Conservation (phyloP, 2,329 filamentous ascomycete species). For the Colletotrichum sp. region DNA sequence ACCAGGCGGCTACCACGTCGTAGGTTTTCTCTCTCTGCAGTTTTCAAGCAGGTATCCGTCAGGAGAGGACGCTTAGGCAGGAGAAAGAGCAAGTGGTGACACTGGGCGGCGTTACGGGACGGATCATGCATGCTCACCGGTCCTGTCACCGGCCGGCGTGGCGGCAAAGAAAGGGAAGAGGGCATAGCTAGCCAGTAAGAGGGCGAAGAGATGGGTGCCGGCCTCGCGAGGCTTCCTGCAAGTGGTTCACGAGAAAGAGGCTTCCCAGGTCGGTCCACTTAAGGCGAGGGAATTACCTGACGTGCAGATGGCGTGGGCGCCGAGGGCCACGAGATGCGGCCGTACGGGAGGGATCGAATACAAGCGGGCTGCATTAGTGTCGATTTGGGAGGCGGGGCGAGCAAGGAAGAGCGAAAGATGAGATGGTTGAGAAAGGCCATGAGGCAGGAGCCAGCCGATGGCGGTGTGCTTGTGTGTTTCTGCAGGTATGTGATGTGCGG, state of each 20-base stretch:
- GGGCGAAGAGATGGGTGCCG: not conserved
- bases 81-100: not conserved
- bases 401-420: not conserved
- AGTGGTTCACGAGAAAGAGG: not conserved
- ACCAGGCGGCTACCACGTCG: not conserved
- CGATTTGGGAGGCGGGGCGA: conserved; percentile 1
- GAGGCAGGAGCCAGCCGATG: not conserved
- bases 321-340: conserved; percentile 2
- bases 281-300: not conserved
- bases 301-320: conserved; percentile 1
- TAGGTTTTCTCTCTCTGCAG: not conserved
- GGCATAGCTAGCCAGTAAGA: not conserved
- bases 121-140: not conserved
- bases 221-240: not conserved
- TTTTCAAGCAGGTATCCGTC: not conserved
- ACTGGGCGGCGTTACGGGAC: not conserved
- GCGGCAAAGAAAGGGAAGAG: not conserved
- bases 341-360: conserved; percentile 8
- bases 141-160: not conserved
- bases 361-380: conserved; percentile 15
- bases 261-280: not conserved
- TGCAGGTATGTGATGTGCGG: not conserved
- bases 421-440: not conserved
- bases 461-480: not conserved
- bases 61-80: not conserved